A percentile compares a stretch with the other conserved stretches of the same genome.
Conservation (phyloP, 306 rosid species). For the Quercus engelmannii region DNA sequence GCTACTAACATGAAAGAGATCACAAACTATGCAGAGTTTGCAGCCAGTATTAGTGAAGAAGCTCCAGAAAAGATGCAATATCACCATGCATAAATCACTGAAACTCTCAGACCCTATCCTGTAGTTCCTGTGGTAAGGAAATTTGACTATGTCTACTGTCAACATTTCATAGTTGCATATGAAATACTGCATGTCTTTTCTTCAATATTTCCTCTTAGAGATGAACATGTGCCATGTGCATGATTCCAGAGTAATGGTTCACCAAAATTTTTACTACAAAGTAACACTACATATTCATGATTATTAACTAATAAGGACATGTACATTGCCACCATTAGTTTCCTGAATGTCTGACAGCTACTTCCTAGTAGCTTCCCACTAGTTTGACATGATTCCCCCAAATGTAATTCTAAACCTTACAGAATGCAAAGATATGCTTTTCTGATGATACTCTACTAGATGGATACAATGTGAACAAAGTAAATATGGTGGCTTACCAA, state of each 20-base stretch:
- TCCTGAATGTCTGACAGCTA: background rate
- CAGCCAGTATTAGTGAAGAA: too few species aligned
- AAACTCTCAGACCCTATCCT: slow-evolving; percentile 78
- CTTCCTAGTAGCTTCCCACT: background rate
- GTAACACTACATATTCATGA: background rate
- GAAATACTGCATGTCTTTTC: background rate
- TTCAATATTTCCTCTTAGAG: background rate
- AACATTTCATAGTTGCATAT: background rate
- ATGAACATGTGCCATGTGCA: background rate
- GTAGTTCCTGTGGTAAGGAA: slow-evolving; percentile 68
- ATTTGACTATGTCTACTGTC: background rate
- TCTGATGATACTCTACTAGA: slow-evolving; percentile 70
- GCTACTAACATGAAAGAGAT: slow-evolving; percentile 6
- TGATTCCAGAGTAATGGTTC: background rate
- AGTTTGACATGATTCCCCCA: background rate
- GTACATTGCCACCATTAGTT: background rate
- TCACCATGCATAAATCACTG: slow-evolving; percentile 74
- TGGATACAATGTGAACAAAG: slow-evolving; percentile 55
- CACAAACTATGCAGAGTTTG: too few species aligned
- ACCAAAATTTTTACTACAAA: background rate
- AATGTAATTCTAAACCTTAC: slow-evolving; percentile 6
- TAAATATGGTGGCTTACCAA: slow-evolving; percentile 12
- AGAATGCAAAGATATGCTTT: slow-evolving; percentile 70
- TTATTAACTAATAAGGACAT: background rate
- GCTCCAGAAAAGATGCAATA: slow-evolving; percentile 43